phyloP scores from a whole-genome alignment of 345 rosid genomes.

The Punica granatum region DNA sequence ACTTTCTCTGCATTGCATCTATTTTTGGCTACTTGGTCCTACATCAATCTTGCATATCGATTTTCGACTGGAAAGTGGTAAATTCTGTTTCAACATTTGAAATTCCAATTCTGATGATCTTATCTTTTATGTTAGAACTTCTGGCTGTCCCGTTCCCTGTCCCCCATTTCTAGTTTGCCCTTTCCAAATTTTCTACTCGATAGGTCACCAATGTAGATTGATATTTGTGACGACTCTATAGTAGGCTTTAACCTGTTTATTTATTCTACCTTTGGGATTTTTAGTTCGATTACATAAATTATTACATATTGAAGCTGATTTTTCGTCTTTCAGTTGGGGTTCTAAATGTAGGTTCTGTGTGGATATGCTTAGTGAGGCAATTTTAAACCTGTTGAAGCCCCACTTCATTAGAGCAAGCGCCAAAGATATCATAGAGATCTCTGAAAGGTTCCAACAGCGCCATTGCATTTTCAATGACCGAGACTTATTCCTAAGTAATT shows the following conservation, averaged over 20 bases:
- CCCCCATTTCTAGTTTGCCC: background rate
- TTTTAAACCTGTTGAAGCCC: constrained; percentile 2
- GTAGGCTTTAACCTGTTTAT: background rate
- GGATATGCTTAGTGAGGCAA: background rate
- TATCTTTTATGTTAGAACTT: no score
- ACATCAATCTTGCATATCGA: no score
- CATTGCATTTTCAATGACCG: constrained; percentile 10
- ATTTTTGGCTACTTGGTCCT: no score
- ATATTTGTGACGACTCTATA: background rate
- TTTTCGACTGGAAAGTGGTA: no score
- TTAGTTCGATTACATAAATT: background rate
- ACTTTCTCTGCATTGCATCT: no score
- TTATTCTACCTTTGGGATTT: no score
- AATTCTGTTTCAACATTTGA: no score
- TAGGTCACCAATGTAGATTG: no score
- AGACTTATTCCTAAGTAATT: constrained; percentile 9
- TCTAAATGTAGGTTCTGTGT: background rate
- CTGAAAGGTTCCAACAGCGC: constrained; percentile 10
- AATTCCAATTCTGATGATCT: no score
- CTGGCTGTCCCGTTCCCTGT: background rate
- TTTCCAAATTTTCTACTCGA: background rate
- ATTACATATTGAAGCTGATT: background rate
- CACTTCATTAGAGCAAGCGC: background rate
- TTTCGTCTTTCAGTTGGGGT: background rate
- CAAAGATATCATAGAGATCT: no score